These are phyloP conservation scores for Cyberlindnera nakhonratchasimensis DNA, from an alignment of 805 yeast genomes.

Conservation along the genomic window DNA sequence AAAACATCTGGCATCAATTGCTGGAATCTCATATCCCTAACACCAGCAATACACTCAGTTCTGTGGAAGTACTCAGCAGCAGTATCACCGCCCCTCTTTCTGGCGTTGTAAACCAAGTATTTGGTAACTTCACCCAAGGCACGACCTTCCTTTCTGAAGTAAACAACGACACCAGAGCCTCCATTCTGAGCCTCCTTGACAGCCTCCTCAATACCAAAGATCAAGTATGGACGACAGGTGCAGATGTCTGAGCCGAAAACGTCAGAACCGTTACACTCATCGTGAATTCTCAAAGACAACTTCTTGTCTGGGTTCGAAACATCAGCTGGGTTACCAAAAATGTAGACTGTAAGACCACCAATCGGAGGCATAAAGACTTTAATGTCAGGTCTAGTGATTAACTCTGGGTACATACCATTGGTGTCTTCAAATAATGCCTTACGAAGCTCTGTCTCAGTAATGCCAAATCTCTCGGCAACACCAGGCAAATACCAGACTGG, in stretches of 20 bases:
- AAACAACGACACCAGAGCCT: slow-evolving; percentile 60
- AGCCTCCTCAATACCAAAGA: slow-evolving; percentile 64
- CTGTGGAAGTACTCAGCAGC: slow-evolving; percentile 67
- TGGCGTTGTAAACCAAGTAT: slow-evolving; percentile 65
- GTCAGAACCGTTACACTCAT: slow-evolving; percentile 69
- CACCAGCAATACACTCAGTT: slow-evolving; percentile 72
- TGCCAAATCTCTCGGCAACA: slow-evolving; percentile 59
- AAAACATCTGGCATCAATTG: slow-evolving; percentile 67
- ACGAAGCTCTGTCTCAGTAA: slow-evolving; percentile 53
- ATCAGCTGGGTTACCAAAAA: slow-evolving; percentile 57
- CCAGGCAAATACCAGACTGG: slow-evolving; percentile 73
- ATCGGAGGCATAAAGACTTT: slow-evolving; percentile 66
- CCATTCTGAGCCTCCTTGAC: slow-evolving; percentile 67
- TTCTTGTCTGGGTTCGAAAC: slow-evolving; percentile 48
- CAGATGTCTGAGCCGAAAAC: slow-evolving; percentile 68
- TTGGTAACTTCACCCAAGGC: slow-evolving; percentile 69
- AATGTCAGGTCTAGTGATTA: slow-evolving; percentile 63
- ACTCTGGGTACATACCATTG: slow-evolving; percentile 68
- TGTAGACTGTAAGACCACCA: slow-evolving; percentile 65
- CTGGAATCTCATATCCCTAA: slow-evolving; percentile 69
- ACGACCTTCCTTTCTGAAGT: slow-evolving; percentile 68
- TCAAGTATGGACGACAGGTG: slow-evolving; percentile 65
- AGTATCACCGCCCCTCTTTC: slow-evolving; percentile 65
- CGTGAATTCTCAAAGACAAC: slow-evolving; percentile 60
- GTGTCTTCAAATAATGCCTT: slow-evolving; percentile 64